Evolutionary conservation across 306 rosid species (phyloP), one percentile per base, ranked within the genome.

Genomic region (Cercis canadensis): DNA sequence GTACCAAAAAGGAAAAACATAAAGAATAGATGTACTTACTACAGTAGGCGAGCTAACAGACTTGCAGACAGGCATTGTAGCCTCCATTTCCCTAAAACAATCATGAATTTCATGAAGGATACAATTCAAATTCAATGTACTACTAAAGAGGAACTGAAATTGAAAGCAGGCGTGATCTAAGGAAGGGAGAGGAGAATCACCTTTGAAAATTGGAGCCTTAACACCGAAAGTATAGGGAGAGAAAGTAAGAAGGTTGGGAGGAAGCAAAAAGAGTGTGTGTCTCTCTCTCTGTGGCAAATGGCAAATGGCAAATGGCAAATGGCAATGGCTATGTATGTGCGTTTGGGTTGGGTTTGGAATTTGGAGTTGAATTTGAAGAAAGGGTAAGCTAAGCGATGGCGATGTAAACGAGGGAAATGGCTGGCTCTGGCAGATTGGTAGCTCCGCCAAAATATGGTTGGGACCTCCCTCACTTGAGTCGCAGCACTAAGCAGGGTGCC

Each of bases 41-140:
- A 90, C 89, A 62, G 85, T 68, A 69, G 85, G 82, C 12, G 92
- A 81, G 69, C 70, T 36, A 50, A 87, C 65, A 59, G 88, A 82
- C 66, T 82, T 88, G 89, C 96, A 90, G 8, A 84, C 43, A 29
- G 93, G 90, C 73, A 90, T 67, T 49, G 90, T 78, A 53, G 85
- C 83, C 8, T 88, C 97, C 98, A 87, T 87, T 70, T 73, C 33
- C 13, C 10, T 56, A 61, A 8, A 33, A 7, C 29, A 24, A 24
- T 24, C 29, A 24, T 24, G 29, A 24, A 24, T 24, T n/a, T 24
- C 29, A 24, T 24, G 1, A 24, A 24, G 29, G 29, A 24, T 24
- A 24, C 29, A 24, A 24, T 1, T 24, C 29, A 24, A 24, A 24
- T 3, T 24, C 29, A 24, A 24, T 24, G 29, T 24, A 24, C 29